Base-by-base conservation (phyloP, 177 flowering plant genomes). In the Vitis hybrid region DNA sequence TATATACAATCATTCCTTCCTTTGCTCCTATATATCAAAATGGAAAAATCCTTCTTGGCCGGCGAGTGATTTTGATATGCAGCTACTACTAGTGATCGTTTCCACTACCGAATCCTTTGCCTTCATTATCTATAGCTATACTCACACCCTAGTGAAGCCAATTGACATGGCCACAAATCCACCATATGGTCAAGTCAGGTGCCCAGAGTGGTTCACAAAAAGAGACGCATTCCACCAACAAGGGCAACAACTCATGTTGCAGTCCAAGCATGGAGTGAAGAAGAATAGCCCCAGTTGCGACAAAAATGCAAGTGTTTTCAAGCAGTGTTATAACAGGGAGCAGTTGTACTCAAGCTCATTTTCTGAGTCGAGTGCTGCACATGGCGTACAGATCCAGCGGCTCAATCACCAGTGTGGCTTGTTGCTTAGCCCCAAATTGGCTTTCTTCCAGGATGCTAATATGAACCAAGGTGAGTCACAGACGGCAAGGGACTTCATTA, bases 251-350 rank as follows among this genome's bases (percentile, higher is more conserved):
- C 48, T 79, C 63, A 76, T 77, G 75, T 1, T 5, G 6, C 82
- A 78, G 7, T 17, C 80, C 8, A 76, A 74, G 56, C 26, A 64
- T 19, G 84, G 76, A 49, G 30, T 76, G 17, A 73, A 65, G 55
- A 61, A 69, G 32, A 68, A 73, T 2, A 66, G 23, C 65, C 55
- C 12, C 11, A 55, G 26, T 12, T 57, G 51, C 19, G n/a, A 18
- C 26, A 65, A 62, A 19, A 71, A 69, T 34, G 56, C 51, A 30
- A 30, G 72, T 57, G 64, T 34, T 14, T 68, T 67, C 19, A 19
- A 19, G 19, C 19, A 19, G 1, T 1, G 19, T 19, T 19, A 19
- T 62, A 62, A 70, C 14, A 62, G 72, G 61, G 78, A 80, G 18
- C 78, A 70, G 2, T 51, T 71, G 60, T 75, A 68, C 63, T 71